Conservation (phyloP, 208 protist species). For the Angomonas ambiguus region DNA sequence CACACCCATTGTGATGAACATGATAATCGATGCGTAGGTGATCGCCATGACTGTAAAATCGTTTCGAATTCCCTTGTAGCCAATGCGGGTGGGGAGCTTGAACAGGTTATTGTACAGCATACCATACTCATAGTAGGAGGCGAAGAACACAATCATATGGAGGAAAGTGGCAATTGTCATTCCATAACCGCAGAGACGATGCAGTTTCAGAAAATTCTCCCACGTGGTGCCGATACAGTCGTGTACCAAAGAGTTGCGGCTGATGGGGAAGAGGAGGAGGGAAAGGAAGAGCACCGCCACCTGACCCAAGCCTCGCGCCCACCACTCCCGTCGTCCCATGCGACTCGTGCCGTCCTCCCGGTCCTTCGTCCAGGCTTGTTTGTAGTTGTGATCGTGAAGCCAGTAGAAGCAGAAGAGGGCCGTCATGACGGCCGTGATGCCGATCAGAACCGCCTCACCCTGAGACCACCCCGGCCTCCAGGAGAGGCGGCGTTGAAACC, state of each 20-base stretch:
- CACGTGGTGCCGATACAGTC: slow-evolving; percentile 42
- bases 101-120: slow-evolving; percentile 30
- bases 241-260: slow-evolving; percentile 45
- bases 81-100: slow-evolving; percentile 12
- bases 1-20: slow-evolving; percentile 45
- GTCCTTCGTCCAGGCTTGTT: slow-evolving; percentile 13
- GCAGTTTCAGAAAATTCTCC: slow-evolving; percentile 50
- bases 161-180: slow-evolving; percentile 25
- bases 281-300: slow-evolving; percentile 51
- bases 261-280: slow-evolving; percentile 47
- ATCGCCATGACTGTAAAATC: slow-evolving; percentile 40
- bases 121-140: slow-evolving; percentile 21
- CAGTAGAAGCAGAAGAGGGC: slow-evolving; percentile 57
- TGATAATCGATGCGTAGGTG: slow-evolving; percentile 30
- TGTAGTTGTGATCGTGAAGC: slow-evolving; percentile 63
- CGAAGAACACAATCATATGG: slow-evolving; percentile 24
- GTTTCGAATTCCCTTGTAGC: slow-evolving; percentile 15
- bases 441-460: slow-evolving; percentile 26
- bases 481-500: slow-evolving; percentile 22
- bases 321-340: slow-evolving; percentile 24
- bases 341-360: not conserved
- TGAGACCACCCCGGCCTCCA: slow-evolving; percentile 17
- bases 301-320: slow-evolving; percentile 47
- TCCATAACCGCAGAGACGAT: slow-evolving; percentile 36
- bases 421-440: slow-evolving; percentile 24